Evolutionary conservation across 2,329 filamentous ascomycete genomes (phyloP), one percentile per base, ranked within the genome.

Genomic region (Aaosphaeria arxii): DNA sequence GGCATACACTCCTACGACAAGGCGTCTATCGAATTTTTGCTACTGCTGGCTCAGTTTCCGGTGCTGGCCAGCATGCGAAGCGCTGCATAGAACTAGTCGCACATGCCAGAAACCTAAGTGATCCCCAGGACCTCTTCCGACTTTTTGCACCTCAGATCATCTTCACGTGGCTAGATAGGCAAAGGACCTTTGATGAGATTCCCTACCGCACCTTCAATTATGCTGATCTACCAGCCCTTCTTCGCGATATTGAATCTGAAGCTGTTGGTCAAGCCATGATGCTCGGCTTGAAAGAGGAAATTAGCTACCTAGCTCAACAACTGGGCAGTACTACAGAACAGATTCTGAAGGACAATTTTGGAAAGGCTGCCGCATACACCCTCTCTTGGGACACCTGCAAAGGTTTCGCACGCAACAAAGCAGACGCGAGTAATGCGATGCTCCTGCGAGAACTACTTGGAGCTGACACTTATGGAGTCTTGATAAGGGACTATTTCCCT

Each of bases 1-100:
- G 92, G 89, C 85, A 90, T 50, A 95, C 91, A 0, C 77, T 97
- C 17, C 78, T 96, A 40, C 86, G 91, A 44, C 84, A 88, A 54
- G 91, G 90, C 55, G 88, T 95, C 13, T 99, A 96, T 66, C 88
- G 94, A 67, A 91, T 97, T 24, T 96, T 97, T 58, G 94, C 97
- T 67, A 90, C 87, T 0, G 88, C 91, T 1, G 89, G 88, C 1
- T 84, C 84, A 48, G 82, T 95, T 11, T 71, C 79, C 3, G 71
- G 74, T 7, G 87, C 87, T 5, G 76, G 79, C 17, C 74, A 77
- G 17, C 87, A 96, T 71, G 91, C 92, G 1, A 82, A 81, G 47
- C 80, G 80, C 44, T 95, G 89, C 57, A 76, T 96, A 40, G 66
- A 70, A 4, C 76, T 80, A 9, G 84, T 96, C 31, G 83, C 91